Evolutionary conservation across 441 rosid genomes (phyloP).

Genomic region (Croton laevigatus): DNA sequence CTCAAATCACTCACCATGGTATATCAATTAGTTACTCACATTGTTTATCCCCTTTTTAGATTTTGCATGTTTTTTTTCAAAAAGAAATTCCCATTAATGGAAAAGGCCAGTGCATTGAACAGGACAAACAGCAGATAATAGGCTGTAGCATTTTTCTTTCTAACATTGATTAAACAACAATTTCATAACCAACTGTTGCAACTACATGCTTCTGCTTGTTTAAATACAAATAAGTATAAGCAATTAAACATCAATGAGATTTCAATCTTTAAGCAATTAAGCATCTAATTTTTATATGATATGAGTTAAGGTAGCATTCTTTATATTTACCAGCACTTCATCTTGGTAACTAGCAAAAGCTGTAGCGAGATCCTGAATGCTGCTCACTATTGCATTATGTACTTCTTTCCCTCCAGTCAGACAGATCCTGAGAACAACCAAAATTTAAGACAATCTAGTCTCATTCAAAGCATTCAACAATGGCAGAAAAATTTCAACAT

Average conservation of each 20-base stretch:
- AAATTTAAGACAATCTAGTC: conserved; percentile 17
- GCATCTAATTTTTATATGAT: background rate
- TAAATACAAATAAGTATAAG: background rate
- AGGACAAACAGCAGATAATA: background rate
- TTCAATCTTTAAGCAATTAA: background rate
- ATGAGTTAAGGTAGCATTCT: conserved; percentile 17
- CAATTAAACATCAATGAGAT: background rate
- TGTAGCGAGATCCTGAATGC: conserved; percentile 90
- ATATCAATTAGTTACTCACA: background rate
- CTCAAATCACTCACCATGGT: background rate
- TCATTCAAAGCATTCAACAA: conserved; percentile 9
- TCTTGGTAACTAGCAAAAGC: conserved; percentile 78
- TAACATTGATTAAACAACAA: background rate
- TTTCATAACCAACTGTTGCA: background rate
- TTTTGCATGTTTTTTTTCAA: background rate
- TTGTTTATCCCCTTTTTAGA: background rate
- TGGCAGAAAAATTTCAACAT: conserved; percentile 1
- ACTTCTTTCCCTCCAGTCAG: conserved; percentile 96
- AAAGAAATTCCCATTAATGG: background rate
- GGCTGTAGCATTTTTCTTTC: background rate
- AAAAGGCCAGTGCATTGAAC: background rate
- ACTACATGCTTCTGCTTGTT: background rate
- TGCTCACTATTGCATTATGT: conserved; percentile 91
- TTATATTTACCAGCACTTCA: conserved; percentile 84
- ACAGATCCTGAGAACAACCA: conserved; percentile 56